phyloP scores from a whole-genome alignment of 75 land plant species.

The Gnetum montanum region DNA sequence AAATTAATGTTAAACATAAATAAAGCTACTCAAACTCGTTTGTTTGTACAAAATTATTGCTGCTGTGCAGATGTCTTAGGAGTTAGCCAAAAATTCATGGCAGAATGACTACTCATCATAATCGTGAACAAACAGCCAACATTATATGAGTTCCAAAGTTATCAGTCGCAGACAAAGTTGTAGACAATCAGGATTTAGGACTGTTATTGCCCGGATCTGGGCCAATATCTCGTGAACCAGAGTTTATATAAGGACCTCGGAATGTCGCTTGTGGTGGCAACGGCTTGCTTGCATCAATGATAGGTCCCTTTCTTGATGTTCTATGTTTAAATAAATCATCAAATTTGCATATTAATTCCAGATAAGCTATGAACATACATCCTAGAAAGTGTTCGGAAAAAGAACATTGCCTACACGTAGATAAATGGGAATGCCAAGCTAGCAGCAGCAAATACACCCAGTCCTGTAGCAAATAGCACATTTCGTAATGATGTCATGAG shows the following conservation, averaged over 20 bases:
- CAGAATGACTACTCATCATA: too few relatives aligned
- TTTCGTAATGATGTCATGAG: conserved; percentile 40
- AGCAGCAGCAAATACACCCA: conserved; percentile 71
- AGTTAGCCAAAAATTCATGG: too few relatives aligned
- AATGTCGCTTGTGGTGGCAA: conserved; percentile 86
- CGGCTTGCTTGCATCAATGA: conserved; percentile 78
- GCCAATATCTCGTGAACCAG: conserved; percentile 93
- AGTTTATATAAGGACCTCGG: conserved; percentile 92
- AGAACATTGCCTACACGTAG: conserved; percentile 37
- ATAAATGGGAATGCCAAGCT: conserved; percentile 87
- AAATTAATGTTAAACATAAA: too few relatives aligned
- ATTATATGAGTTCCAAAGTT: too few relatives aligned
- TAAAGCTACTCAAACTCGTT: too few relatives aligned
- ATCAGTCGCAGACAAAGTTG: too few relatives aligned
- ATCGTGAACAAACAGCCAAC: too few relatives aligned
- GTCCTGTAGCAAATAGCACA: conserved; percentile 54
- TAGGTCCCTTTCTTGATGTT: conserved; percentile 40
- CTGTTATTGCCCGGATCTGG: conserved; percentile 41
- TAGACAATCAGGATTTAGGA: conserved; percentile 3
- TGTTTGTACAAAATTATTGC: too few relatives aligned
- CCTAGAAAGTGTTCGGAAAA: neutral
- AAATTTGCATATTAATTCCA: neutral
- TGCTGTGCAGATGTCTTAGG: too few relatives aligned
- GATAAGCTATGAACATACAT: neutral
- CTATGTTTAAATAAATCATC: conserved; percentile 19